These are phyloP conservation scores for Linaria vulgaris DNA, from an alignment of 257 asterid genomes.

Conservation along the genomic window DNA sequence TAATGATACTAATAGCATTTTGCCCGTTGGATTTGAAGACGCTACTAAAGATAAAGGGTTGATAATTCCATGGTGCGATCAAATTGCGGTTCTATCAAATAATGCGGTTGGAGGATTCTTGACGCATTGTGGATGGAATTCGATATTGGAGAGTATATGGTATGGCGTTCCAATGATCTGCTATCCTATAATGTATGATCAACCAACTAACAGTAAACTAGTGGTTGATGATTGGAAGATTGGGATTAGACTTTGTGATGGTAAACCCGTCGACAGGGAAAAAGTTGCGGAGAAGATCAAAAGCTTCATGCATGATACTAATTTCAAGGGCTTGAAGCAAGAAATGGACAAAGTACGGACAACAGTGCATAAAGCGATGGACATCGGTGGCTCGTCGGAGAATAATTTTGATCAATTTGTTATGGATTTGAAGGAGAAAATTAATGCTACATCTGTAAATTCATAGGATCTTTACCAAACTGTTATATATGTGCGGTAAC, in stretches of 20 bases:
- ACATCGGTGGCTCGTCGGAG: slow-evolving; percentile 13
- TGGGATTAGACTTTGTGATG: too few species aligned
- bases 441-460: slow-evolving; percentile 29
- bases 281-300: too few species aligned
- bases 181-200: too few species aligned
- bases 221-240: too few species aligned
- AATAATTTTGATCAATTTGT: too few species aligned
- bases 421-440: slow-evolving; percentile 8
- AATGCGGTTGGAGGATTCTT: slow-evolving; percentile 41
- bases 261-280: too few species aligned
- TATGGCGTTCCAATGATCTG: too few species aligned
- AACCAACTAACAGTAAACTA: too few species aligned
- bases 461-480: too few species aligned
- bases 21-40: slow-evolving; percentile 32
- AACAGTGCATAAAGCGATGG: not conserved
- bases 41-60: too few species aligned
- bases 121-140: slow-evolving; percentile 57
- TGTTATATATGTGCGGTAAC: too few species aligned
- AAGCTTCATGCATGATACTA: slow-evolving; percentile 11
- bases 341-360: not conserved
- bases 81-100: slow-evolving; percentile 35
- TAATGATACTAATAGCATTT: slow-evolving; percentile 21
- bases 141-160: too few species aligned
- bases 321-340: not conserved
- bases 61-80: slow-evolving; percentile 50